Evolutionary conservation across 495 filamentous ascomycete species (phyloP), one percentile per base, ranked within the genome.

Genomic region (Aspergillus funiculosus): DNA sequence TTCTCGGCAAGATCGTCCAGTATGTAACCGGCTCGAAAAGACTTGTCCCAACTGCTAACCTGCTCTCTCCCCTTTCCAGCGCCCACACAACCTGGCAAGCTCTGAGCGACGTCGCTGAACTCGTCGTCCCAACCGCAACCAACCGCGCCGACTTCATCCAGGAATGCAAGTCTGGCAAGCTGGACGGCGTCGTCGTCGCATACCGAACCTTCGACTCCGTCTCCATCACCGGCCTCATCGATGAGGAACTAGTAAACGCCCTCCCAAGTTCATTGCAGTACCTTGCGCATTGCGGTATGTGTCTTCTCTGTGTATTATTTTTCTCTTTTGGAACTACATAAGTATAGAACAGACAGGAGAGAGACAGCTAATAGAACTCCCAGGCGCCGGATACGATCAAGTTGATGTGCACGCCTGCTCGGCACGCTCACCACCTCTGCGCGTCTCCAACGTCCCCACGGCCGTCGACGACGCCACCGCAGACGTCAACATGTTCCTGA

Each of bases 381-480:
- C 28, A 79, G 81, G 80, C 29, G 85, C 87, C 27, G 88, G 88
- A 15, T 92, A 91, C 64, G 88, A 92, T 63, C 82, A 87, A 64
- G 69, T 92, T 43, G 78, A 83, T 58, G 72, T 89, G 22, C 64
- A 78, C 43, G 82, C 81, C 25, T 90, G 86, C 71, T 83, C 76
- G 11, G 70, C 72, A 1, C 75, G 75, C 43, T 66, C 60, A 22
- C 61, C 69, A 5, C 63, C 67, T 3, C 77, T 95, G 46, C 73
- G 67, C 14, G 83, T 94, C 26, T 87, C 83, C 37, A 91, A 95
- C 61, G 79, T 81, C n/a, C 89, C 86, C 39, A 81, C 77, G 0
- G 83, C 83, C 13, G 85, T 89, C 27, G 79, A 91, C 54, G 86
- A 89, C 53, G 80, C 88, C 17, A 91, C 87, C 0, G 87, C 87